These are phyloP conservation scores for Collybia sordida DNA, from an alignment of 768 basidiomycete genomes.

Conservation along the genomic window DNA sequence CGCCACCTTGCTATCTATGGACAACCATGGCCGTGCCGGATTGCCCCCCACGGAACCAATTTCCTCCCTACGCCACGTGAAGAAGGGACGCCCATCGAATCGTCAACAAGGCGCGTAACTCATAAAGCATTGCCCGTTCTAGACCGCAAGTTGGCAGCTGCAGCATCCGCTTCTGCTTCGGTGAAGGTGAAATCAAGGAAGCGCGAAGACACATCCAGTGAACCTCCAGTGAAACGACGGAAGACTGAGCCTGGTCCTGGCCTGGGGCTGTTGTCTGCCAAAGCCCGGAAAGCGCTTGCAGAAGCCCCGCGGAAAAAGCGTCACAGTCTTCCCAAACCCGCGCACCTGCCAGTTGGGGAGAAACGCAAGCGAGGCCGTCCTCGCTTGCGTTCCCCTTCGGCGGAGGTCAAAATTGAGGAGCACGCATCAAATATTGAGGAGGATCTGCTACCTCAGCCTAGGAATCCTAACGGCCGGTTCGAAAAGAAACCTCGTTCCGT, in stretches of 20 bases:
- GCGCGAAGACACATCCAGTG: conserved; percentile 30
- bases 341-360: conserved; percentile 4
- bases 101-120: conserved; percentile 46
- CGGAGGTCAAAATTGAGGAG: conserved; percentile 17
- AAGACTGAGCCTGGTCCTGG: conserved; percentile 39
- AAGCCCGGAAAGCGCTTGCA: conserved; percentile 10
- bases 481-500: conserved; percentile 52
- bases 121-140: conserved; percentile 48
- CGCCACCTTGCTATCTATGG: conserved; percentile 80
- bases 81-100: conserved; percentile 47
- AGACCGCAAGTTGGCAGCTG: conserved; percentile 54
- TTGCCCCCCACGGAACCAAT: conserved; percentile 45
- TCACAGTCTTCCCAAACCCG: conserved; percentile 13
- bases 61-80: conserved; percentile 51
- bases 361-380: conserved; percentile 45
- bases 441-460: conserved; percentile 47
- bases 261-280: conserved; percentile 26
- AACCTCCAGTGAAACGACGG: conserved; percentile 46
- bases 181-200: conserved; percentile 22
- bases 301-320: conserved; percentile 11
- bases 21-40: conserved; percentile 67
- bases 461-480: conserved; percentile 65
- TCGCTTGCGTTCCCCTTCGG: conserved; percentile 30
- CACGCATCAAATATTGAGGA: conserved; percentile 19
- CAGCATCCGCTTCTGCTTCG: conserved; percentile 25